Base-by-base conservation (phyloP, 2,329 filamentous ascomycete genomes). In the Fusarium caatingaense region DNA sequence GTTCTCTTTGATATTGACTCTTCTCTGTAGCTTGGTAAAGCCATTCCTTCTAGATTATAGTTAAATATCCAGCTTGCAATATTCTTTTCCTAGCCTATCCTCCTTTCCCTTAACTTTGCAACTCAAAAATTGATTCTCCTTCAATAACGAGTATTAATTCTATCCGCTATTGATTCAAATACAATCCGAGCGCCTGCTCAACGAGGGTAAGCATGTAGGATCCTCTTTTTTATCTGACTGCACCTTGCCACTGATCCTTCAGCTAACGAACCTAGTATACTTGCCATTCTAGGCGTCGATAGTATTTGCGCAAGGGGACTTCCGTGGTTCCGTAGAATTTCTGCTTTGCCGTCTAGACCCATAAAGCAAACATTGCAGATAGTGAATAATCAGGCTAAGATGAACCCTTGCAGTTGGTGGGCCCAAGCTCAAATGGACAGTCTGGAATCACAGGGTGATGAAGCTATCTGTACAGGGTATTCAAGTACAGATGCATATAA, bases 91-190 rank as follows among this genome's bases (percentile, higher is more conserved):
- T 11, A 7, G 6, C 2, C 3, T n/a, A 37, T 12, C 6, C 10
- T n/a, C 6, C 10, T 12, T 12, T 37, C 6, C 3, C 18, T n/a
- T 2, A 0, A 7, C 3, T n/a, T n/a, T 37, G 3, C 18, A 12
- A 0, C 18, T n/a, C 2, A 3, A n/a, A n/a, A 0, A 12, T n/a
- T 7, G 6, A 12, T 2, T 37, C 0, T 37, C 10, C 18, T n/a
- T 4, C 2, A 12, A 7, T 37, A n/a, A 37, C 34, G n/a, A n/a
- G 7, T n/a, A n/a, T 23, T 4, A n/a, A 15, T 10, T 8, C 3
- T 2, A 10, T 13, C 11, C 23, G 12, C 20, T n/a, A 4, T 23
- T 3, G 6, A 34, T 34, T 10, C 5, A 7, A 11, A 3, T 21
- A 23, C 18, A 49, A 20, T 23, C 5, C 1, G 13, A 23, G 28